A percentile compares a stretch with the other conserved stretches of the same genome.
phyloP scores from a whole-genome alignment of 2,329 filamentous ascomycete genomes.

The Exophiala bonariae region DNA sequence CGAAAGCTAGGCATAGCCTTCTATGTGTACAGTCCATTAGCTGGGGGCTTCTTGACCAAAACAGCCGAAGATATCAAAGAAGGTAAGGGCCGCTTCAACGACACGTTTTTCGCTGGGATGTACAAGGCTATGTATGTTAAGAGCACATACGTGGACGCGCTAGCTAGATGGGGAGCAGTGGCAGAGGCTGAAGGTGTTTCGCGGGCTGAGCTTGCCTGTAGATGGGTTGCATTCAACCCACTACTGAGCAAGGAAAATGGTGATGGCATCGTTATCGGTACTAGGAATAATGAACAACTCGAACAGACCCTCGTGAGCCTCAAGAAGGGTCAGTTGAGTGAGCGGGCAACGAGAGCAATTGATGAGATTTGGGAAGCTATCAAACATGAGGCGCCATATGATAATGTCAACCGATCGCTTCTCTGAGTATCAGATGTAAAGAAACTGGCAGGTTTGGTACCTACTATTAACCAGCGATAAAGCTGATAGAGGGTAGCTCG shows the following conservation, averaged over 20 bases:
- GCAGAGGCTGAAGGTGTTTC: slow-evolving; percentile 24
- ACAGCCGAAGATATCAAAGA: slow-evolving; percentile 30
- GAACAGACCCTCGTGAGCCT: slow-evolving; percentile 27
- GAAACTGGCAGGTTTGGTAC: too few relatives aligned
- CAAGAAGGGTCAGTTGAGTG: slow-evolving; percentile 32
- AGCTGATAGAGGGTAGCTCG: too few relatives aligned
- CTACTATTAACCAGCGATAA: too few relatives aligned
- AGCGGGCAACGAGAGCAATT: slow-evolving; percentile 21
- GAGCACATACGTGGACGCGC: slow-evolving; percentile 28
- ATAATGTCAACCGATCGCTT: slow-evolving; percentile 7
- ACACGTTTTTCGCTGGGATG: slow-evolving; percentile 25
- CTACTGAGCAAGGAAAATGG: slow-evolving; percentile 25
- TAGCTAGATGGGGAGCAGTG: slow-evolving; percentile 31
- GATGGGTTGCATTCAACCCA: slow-evolving; percentile 36
- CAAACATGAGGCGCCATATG: slow-evolving; percentile 27
- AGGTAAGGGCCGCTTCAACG: slow-evolving; percentile 31
- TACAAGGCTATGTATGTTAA: slow-evolving; percentile 28
- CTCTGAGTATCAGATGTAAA: too few relatives aligned
- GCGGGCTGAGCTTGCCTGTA: slow-evolving; percentile 35
- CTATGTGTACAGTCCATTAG: slow-evolving; percentile 28
- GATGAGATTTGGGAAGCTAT: slow-evolving; percentile 28
- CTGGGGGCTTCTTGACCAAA: slow-evolving; percentile 36
- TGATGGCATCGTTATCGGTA: slow-evolving; percentile 33
- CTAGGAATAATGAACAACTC: slow-evolving; percentile 33
- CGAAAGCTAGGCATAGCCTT: slow-evolving; percentile 32